Evolutionary conservation across 768 basidiomycete genomes (phyloP).

Genomic region (Tulasnella sp.): DNA sequence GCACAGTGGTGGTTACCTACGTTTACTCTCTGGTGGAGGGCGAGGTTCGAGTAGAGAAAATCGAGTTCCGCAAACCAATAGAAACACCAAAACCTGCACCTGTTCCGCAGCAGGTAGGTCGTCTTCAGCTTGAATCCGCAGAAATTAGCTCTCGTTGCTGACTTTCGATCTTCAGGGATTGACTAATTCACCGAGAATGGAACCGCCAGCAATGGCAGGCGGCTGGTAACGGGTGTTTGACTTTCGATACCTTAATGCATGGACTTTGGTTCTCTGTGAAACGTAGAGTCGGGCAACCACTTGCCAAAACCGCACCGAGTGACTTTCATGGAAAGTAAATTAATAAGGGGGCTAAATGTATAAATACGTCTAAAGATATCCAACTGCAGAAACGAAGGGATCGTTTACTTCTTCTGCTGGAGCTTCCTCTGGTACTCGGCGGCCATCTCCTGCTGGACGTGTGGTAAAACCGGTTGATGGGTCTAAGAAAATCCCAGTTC

Average conservation of each 20-base stretch:
- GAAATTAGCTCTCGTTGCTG: background rate
- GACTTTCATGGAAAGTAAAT: background rate
- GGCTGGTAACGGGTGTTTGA: background rate
- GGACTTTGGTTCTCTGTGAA: background rate
- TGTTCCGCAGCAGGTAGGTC: background rate
- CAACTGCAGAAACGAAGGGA: background rate
- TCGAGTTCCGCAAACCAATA: conserved; percentile 30
- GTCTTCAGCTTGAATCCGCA: background rate
- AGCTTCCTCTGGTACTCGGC: conserved; percentile 73
- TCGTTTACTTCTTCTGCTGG: conserved; percentile 36
- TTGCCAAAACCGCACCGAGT: background rate
- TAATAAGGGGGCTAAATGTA: background rate
- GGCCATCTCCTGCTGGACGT: conserved; percentile 81
- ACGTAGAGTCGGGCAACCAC: background rate
- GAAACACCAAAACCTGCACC: conserved; percentile 4
- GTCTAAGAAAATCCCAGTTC: conserved; percentile 35
- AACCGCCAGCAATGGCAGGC: background rate
- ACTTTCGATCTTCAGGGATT: background rate
- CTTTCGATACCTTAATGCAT: background rate
- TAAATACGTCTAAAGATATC: background rate
- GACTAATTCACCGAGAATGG: background rate
- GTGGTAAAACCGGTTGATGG: conserved; percentile 76
- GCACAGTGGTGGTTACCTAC: conserved; percentile 92
- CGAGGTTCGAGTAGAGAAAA: conserved; percentile 88
- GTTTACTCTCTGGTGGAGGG: conserved; percentile 93